Evolutionary conservation across 106 monocot genomes (phyloP), one percentile per base, ranked within the genome.

Genomic region (Gastrodia elata): DNA sequence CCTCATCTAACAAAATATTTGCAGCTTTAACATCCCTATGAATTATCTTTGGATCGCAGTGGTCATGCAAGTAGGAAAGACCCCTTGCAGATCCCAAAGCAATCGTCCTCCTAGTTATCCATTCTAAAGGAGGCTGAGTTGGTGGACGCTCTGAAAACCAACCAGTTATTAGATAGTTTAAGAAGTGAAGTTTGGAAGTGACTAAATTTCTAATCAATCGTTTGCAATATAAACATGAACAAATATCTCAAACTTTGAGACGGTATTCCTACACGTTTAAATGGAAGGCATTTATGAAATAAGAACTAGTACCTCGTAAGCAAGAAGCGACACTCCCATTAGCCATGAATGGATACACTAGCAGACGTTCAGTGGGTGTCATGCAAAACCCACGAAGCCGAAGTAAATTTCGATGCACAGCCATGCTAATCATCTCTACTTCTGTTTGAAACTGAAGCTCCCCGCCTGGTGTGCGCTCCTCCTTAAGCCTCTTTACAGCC

Each of bases 11-110:
- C n/a, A 89, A 67, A 38, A 89, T 89, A 72, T 89, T 89, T 65
- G 89, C 89, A 59, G 89, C 89, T 77, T 89, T 89, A 52, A 89
- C 89, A 83, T 89, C 89, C 37, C 89, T 81, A 61, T 89, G 89
- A 52, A 89, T 89, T 41, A 89, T 89, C 75, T 89, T 89, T 15
- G 89, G 86, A 84, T 89, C 89, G 75, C 89, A 90, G 71, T 89
- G 89, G 71, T 89, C 89, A 71, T 89, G 89, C 48, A 89, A 75
- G 40, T 89, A 89, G 0, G 89, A 89, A 35, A 89, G 82, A 6
- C 89, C 89, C 52, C 89, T 77, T n/a, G 89, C 86, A 74, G 89
- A 83, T 70, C 89, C 89, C 77, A 89, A 72, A 32, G 89, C 86
- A 59, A 89, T 89, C 25, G 77, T 20, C 70, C 77, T 82, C 59